A percentile compares a stretch with the other conserved stretches of the same genome.
These are phyloP conservation scores for Stachybotrys chartarum DNA, from an alignment of 2,329 filamentous ascomycete genomes.

Conservation along the genomic window DNA sequence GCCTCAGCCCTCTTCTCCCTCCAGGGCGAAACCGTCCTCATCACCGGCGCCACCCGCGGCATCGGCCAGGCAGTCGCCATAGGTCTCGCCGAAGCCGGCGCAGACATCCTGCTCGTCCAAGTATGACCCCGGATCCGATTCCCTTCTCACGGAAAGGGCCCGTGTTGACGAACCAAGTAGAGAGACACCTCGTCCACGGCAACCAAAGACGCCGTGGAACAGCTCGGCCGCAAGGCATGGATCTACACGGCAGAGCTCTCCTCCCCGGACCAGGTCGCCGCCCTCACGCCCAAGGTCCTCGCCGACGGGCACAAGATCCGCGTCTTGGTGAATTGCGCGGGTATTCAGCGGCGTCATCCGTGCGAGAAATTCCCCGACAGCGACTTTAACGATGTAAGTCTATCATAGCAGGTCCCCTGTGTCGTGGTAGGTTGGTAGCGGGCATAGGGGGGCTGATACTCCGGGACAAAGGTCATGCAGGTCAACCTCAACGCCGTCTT, in stretches of 20 bases:
- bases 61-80: conserved; percentile 52
- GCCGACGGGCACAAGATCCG: conserved; percentile 58
- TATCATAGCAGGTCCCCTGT: background rate
- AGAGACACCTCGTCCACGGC: conserved; percentile 32
- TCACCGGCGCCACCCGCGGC: conserved; percentile 51
- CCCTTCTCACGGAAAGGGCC: background rate
- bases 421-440: background rate
- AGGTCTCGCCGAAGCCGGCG: conserved; percentile 51
- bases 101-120: conserved; percentile 49
- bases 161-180: conserved; percentile 15
- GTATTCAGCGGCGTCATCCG: conserved; percentile 74
- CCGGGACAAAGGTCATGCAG: conserved; percentile 56
- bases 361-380: conserved; percentile 66
- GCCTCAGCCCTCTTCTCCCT: conserved; percentile 42
- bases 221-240: conserved; percentile 56
- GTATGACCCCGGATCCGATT: too few relatives aligned
- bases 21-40: conserved; percentile 46
- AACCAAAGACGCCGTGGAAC: conserved; percentile 56
- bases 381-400: conserved; percentile 62
- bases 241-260: conserved; percentile 68
- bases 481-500: conserved; percentile 83
- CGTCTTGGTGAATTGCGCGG: conserved; percentile 80
- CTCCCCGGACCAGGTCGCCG: conserved; percentile 50
- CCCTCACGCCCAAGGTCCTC: conserved; percentile 54
- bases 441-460: too few relatives aligned